Conservation (phyloP, 495 filamentous ascomycete species). For the Penicillium angulare region DNA sequence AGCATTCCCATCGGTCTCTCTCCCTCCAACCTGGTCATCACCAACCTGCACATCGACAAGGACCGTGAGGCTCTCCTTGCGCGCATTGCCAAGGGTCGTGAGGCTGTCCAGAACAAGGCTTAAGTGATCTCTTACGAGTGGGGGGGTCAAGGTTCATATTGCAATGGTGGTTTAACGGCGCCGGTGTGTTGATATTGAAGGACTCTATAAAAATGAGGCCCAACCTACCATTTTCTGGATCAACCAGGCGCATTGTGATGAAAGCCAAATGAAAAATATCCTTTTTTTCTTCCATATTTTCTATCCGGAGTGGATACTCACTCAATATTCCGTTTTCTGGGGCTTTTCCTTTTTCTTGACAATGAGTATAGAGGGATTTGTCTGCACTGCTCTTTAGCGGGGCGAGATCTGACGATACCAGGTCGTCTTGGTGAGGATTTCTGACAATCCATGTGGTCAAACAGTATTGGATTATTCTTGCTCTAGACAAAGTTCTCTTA, state of each 20-base stretch:
- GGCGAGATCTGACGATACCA: no score
- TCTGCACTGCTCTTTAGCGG: not conserved
- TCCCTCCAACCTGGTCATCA: slow-evolving; percentile 92
- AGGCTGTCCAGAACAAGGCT: slow-evolving; percentile 48
- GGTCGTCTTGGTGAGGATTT: no score
- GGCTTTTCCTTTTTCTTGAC: not conserved
- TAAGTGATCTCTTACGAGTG: slow-evolving; percentile 31
- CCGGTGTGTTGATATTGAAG: slow-evolving; percentile 35
- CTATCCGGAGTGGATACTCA: not conserved
- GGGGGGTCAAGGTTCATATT: slow-evolving; percentile 36
- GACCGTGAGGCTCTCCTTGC: slow-evolving; percentile 93
- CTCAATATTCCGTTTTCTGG: not conserved
- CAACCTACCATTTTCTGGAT: slow-evolving; percentile 33
- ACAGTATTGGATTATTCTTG: no score
- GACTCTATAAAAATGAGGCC: slow-evolving; percentile 31
- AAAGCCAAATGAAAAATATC: slow-evolving; percentile 29
- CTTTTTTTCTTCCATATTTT: slow-evolving; percentile 6
- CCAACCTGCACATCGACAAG: slow-evolving; percentile 97
- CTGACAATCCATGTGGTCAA: no score
- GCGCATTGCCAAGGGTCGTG: slow-evolving; percentile 74
- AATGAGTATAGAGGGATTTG: not conserved
- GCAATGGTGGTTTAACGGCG: slow-evolving; percentile 37
- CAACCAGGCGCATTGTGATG: slow-evolving; percentile 31
- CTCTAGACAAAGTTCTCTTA: no score
- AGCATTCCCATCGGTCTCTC: slow-evolving; percentile 84